These are phyloP conservation scores for Aspergillus egyptiacus DNA, from an alignment of 495 filamentous ascomycete genomes.

Conservation along the genomic window DNA sequence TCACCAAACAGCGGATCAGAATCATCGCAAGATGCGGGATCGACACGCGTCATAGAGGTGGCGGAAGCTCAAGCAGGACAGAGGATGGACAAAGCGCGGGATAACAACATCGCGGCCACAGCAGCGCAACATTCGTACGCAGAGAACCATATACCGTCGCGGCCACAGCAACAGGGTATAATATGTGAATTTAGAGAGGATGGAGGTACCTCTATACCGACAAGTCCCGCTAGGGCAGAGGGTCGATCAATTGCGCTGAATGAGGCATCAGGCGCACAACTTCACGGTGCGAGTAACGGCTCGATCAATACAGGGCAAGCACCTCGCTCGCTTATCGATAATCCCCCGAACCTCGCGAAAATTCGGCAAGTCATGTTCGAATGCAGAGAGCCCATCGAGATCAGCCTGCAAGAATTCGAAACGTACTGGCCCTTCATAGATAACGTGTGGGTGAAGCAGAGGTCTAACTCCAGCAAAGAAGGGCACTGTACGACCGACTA, in stretches of 20 bases:
- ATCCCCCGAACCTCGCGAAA: conserved; percentile 41
- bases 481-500: conserved; percentile 47
- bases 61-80: conserved; percentile 9
- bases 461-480: conserved; percentile 45
- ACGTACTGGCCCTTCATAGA: conserved; percentile 52
- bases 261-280: not conserved
- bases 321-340: conserved; percentile 28
- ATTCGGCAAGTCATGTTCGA: conserved; percentile 47
- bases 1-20: conserved; percentile 14
- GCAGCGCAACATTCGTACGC: conserved; percentile 8
- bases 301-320: not conserved
- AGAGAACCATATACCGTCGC: conserved; percentile 10
- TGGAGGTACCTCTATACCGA: not conserved
- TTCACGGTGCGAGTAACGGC: not conserved
- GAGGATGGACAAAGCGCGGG: conserved; percentile 9
- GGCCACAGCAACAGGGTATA: not conserved
- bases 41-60: conserved; percentile 5
- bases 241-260: not conserved
- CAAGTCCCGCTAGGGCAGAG: not conserved
- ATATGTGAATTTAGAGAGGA: not conserved
- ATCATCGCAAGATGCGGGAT: conserved; percentile 14
- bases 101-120: not conserved
- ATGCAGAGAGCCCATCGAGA: conserved; percentile 48
- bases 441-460: conserved; percentile 50
- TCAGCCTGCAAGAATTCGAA: conserved; percentile 45